These are phyloP conservation scores for Dioscorea alata DNA, from an alignment of 106 monocot genomes.

Conservation along the genomic window DNA sequence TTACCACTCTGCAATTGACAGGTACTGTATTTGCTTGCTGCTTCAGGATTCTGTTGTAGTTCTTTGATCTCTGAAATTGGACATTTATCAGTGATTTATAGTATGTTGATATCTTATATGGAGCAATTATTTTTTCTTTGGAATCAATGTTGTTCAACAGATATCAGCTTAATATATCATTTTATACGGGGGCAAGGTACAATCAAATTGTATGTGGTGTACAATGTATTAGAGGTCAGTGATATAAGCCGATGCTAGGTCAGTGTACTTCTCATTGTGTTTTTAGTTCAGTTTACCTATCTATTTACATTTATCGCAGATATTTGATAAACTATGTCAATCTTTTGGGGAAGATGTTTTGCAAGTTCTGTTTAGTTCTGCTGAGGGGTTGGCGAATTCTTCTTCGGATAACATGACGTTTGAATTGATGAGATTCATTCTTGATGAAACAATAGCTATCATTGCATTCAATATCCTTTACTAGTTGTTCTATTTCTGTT, in stretches of 20 bases:
- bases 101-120: neutral
- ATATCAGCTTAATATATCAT: constrained; percentile 83
- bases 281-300: neutral
- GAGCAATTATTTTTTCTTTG: constrained; percentile 5
- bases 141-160: neutral
- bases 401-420: constrained; percentile 49
- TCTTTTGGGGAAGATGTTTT: constrained; percentile 97
- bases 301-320: constrained; percentile 30
- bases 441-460: constrained; percentile 71
- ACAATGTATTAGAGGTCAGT: constrained; percentile 95
- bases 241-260: neutral
- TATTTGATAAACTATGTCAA: constrained; percentile 94
- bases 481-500: neutral
- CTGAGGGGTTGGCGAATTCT: constrained; percentile 78
- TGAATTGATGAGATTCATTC: constrained; percentile 62
- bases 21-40: constrained; percentile 26
- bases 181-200: constrained; percentile 96
- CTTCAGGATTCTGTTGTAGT: neutral
- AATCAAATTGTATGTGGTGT: constrained; percentile 89
- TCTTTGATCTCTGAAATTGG: neutral
- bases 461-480: constrained; percentile 93
- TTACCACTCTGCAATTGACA: constrained; percentile 59
- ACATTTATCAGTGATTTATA: neutral
- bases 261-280: neutral
- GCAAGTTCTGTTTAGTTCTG: constrained; percentile 93